Conservation (phyloP, 164 flowering plant species). For the Vitis rotundifolia region DNA sequence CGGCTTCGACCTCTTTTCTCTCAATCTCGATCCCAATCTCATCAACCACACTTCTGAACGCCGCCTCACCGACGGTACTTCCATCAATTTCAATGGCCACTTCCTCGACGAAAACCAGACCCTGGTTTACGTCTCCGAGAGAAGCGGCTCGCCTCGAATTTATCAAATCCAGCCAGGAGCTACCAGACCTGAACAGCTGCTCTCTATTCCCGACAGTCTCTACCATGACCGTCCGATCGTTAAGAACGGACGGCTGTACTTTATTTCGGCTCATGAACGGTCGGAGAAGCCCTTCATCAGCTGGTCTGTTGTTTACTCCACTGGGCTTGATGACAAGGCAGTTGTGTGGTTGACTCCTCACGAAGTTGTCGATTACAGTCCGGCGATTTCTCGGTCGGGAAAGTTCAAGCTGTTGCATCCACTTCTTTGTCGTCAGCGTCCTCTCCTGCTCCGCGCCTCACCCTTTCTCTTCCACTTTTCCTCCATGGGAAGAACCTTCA, state of each 20-base stretch:
- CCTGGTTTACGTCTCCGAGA: slow-evolving; percentile 64
- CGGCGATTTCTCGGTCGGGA: slow-evolving; percentile 64
- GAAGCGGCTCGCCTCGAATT: slow-evolving; percentile 55
- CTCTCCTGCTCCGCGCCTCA: too few species aligned
- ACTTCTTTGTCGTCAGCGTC: too few species aligned
- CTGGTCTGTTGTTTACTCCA: slow-evolving; percentile 73
- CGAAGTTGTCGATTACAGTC: slow-evolving; percentile 72
- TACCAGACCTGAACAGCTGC: slow-evolving; percentile 35
- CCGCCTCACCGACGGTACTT: slow-evolving; percentile 67
- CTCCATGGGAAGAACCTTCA: too few species aligned
- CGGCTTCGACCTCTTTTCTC: slow-evolving; percentile 81
- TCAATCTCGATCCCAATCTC: slow-evolving; percentile 24
- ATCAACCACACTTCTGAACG: slow-evolving; percentile 22
- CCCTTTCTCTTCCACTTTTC: too few species aligned
- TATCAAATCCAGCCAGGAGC: slow-evolving; percentile 26
- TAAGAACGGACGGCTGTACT: slow-evolving; percentile 42
- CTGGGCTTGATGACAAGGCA: slow-evolving; percentile 7
- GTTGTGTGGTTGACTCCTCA: slow-evolving; percentile 54
- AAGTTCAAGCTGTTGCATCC: not conserved
- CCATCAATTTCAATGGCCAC: slow-evolving; percentile 76
- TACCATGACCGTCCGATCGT: slow-evolving; percentile 78
- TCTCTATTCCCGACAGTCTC: slow-evolving; percentile 32
- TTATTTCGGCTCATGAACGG: slow-evolving; percentile 74
- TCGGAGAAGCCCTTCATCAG: slow-evolving; percentile 47
- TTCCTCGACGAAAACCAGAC: slow-evolving; percentile 44